Percentiles rank a stretch among this genome's conserved stretches.
phyloP scores from a whole-genome alignment of 2,329 filamentous ascomycete species.

The Pseudogymnoascus sp. region DNA sequence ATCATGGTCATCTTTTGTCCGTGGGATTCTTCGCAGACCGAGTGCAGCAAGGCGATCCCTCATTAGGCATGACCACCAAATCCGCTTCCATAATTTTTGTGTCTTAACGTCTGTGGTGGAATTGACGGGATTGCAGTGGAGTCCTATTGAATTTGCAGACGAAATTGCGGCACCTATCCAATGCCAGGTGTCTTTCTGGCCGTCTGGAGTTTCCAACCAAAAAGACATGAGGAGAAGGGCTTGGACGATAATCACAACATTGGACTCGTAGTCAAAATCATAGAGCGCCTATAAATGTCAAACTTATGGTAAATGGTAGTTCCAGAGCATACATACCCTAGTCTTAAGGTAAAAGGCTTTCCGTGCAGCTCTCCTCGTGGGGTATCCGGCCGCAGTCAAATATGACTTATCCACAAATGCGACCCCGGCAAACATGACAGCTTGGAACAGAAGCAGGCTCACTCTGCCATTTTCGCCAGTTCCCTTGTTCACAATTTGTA shows the following conservation, averaged over 20 bases:
- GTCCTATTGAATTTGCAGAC: conserved; percentile 79
- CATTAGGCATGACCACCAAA: conserved; percentile 96
- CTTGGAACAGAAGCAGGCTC: conserved; percentile 81
- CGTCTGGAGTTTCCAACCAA: conserved; percentile 91
- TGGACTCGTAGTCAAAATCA: conserved; percentile 86
- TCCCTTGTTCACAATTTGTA: conserved; percentile 50
- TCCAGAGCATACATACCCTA: conserved; percentile 32
- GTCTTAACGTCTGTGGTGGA: conserved; percentile 64
- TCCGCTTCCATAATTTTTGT: conserved; percentile 79
- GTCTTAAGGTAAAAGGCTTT: conserved; percentile 81
- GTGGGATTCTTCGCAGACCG: conserved; percentile 81
- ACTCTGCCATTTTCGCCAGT: conserved; percentile 64
- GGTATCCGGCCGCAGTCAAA: conserved; percentile 68
- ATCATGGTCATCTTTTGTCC: conserved; percentile 86
- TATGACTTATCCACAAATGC: conserved; percentile 75
- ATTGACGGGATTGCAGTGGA: conserved; percentile 71
- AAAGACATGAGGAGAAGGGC: conserved; percentile 84
- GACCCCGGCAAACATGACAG: conserved; percentile 84
- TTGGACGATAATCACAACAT: conserved; percentile 79
- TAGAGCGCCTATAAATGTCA: conserved; percentile 56
- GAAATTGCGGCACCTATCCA: conserved; percentile 95
- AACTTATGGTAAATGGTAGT: not conserved
- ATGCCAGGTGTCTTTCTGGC: conserved; percentile 94
- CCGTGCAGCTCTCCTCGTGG: conserved; percentile 67
- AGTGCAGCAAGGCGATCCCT: conserved; percentile 81